phyloP scores from a whole-genome alignment of 306 rosid species.

The Crotalaria pallida region DNA sequence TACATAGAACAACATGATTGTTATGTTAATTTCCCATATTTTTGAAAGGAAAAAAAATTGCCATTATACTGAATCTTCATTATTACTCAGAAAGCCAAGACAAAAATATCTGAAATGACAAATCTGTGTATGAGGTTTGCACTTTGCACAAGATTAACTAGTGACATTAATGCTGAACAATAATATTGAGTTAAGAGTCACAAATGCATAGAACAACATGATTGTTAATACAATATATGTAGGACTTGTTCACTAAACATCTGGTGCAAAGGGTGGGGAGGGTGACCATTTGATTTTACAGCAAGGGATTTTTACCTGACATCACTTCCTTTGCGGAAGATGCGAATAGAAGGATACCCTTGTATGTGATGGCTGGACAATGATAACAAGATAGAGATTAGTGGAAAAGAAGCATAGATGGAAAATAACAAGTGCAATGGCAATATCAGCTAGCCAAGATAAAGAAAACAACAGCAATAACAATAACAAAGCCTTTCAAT shows the following conservation, averaged over 20 bases:
- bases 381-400: slow-evolving; percentile 22
- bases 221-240: neutral
- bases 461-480: neutral
- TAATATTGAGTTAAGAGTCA: neutral
- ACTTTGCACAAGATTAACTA: neutral
- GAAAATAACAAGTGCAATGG: slow-evolving; percentile 13
- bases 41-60: too few relatives aligned
- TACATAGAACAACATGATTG: too few relatives aligned
- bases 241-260: slow-evolving; percentile 8
- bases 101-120: neutral
- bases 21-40: too few relatives aligned
- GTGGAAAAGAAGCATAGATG: slow-evolving; percentile 7
- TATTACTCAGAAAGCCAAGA: neutral
- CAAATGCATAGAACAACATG: neutral
- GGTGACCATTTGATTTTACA: neutral
- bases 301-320: slow-evolving; percentile 50
- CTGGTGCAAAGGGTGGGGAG: neutral
- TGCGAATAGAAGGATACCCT: slow-evolving; percentile 97
- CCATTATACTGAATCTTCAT: too few relatives aligned
- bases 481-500: neutral
- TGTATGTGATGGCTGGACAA: slow-evolving; percentile 87
- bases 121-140: slow-evolving; percentile 13
- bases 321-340: slow-evolving; percentile 93
- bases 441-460: slow-evolving; percentile 12
- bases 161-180: slow-evolving; percentile 9